These are phyloP conservation scores for Closterium sp. DNA, from an alignment of 139 green algal genomes.

Conservation along the genomic window DNA sequence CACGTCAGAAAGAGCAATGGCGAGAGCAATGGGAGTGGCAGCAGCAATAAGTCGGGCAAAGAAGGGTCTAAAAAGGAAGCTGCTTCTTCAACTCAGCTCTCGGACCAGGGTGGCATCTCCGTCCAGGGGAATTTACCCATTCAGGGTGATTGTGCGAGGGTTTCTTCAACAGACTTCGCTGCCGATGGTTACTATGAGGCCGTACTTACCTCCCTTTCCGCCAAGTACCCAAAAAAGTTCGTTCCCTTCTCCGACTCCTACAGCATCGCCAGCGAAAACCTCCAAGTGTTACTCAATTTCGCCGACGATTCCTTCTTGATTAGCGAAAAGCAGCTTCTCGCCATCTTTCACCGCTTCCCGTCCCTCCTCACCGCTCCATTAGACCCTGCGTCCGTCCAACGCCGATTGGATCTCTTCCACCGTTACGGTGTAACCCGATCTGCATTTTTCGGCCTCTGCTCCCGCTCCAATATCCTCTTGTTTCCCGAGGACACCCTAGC, in stretches of 20 bases:
- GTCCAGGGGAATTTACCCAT: not conserved
- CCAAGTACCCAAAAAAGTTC: not conserved
- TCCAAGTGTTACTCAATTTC: not conserved
- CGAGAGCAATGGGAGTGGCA: not conserved
- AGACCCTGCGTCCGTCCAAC: not conserved
- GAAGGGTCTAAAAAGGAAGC: too few species aligned
- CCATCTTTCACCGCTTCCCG: not conserved
- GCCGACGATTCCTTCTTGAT: not conserved
- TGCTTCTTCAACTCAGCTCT: too few species aligned
- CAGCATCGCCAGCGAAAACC: not conserved
- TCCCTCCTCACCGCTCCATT: not conserved
- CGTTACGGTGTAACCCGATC: not conserved
- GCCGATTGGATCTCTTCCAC: not conserved
- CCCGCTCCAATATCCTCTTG: not conserved
- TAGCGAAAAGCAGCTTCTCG: not conserved
- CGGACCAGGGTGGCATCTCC: not conserved
- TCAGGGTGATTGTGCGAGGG: not conserved
- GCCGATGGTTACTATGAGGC: not conserved
- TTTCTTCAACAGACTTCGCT: too few species aligned
- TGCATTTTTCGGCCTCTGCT: not conserved
- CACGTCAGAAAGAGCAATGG: not conserved
- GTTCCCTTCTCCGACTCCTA: not conserved
- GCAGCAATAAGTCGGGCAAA: not conserved
- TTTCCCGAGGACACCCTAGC: not conserved
- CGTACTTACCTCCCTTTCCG: not conserved